Conservation (phyloP, 2,329 filamentous ascomycete species). For the Sporothrix pseudoabietina region DNA sequence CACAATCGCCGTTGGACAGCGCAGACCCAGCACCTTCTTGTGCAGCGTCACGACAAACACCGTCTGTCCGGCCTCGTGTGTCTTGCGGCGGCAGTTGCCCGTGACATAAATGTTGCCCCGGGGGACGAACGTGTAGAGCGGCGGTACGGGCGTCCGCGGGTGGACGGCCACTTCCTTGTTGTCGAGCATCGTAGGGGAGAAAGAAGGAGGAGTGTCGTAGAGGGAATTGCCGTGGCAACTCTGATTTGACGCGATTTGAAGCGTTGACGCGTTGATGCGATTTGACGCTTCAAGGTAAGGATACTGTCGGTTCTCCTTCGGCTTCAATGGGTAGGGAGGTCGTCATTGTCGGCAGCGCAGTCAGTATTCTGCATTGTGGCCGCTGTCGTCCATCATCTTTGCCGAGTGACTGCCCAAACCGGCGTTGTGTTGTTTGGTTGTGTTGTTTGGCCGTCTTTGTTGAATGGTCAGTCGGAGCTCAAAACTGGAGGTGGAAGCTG, state of each 20-base stretch:
- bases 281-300: slow-evolving; percentile 1
- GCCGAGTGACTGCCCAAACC: not conserved
- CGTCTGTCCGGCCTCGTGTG: slow-evolving; percentile 40
- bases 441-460: too few relatives aligned
- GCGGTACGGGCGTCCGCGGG: slow-evolving; percentile 41
- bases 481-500: too few relatives aligned
- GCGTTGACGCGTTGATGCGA: not conserved
- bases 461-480: too few relatives aligned
- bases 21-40: slow-evolving; percentile 42
- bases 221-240: not conserved
- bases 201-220: not conserved
- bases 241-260: too few relatives aligned
- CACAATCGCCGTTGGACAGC: slow-evolving; percentile 45
- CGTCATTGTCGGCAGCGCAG: not conserved
- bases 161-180: slow-evolving; percentile 34
- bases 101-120: slow-evolving; percentile 50
- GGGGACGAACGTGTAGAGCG: slow-evolving; percentile 47
- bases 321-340: not conserved
- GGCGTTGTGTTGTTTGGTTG: not conserved
- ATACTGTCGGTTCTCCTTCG: not conserved
- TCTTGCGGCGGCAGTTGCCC: slow-evolving; percentile 45
- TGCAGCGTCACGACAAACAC: slow-evolving; percentile 44
- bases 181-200: not conserved
- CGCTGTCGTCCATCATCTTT: not conserved
- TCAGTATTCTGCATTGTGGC: not conserved